phyloP scores from a whole-genome alignment of 257 asterid genomes.

The Rhazya stricta region DNA sequence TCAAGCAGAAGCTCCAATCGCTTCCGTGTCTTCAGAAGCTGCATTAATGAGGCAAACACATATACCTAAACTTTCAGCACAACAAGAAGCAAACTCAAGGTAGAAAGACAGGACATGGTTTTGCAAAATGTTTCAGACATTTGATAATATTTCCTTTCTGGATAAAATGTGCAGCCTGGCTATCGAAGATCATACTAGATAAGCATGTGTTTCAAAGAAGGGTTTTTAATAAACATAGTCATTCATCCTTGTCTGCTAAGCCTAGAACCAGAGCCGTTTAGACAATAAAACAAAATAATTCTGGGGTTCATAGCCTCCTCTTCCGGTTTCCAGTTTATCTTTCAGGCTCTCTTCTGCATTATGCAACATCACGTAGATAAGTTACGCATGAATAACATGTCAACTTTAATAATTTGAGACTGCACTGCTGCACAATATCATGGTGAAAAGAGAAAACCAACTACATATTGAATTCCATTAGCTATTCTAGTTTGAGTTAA shows the following conservation, averaged over 20 bases:
- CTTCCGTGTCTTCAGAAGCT: slow-evolving; percentile 79
- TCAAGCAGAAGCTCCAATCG: slow-evolving; percentile 89
- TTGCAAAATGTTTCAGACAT: neutral
- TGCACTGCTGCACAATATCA: neutral
- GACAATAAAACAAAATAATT: neutral
- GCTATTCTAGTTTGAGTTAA: neutral
- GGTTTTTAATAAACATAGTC: neutral
- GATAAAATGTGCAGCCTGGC: neutral
- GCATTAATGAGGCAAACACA: slow-evolving; percentile 21
- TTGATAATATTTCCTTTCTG: neutral
- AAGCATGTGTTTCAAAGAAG: neutral
- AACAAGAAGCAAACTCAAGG: slow-evolving; percentile 10
- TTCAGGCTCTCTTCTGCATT: neutral
- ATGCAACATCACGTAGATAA: neutral
- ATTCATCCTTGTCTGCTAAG: neutral
- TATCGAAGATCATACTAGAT: neutral
- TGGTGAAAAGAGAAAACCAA: neutral
- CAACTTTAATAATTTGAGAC: neutral
- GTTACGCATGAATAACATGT: neutral
- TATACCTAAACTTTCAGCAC: slow-evolving; percentile 11
- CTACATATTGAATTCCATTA: neutral
- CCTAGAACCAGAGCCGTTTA: neutral
- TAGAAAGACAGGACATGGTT: slow-evolving; percentile 5
- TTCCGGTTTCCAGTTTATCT: neutral
- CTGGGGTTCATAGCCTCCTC: neutral